Percentiles rank a stretch among this genome's conserved stretches.
These are phyloP conservation scores for Blastobotrys apis DNA, from an alignment of 1,139 yeast genomes.

Conservation along the genomic window DNA sequence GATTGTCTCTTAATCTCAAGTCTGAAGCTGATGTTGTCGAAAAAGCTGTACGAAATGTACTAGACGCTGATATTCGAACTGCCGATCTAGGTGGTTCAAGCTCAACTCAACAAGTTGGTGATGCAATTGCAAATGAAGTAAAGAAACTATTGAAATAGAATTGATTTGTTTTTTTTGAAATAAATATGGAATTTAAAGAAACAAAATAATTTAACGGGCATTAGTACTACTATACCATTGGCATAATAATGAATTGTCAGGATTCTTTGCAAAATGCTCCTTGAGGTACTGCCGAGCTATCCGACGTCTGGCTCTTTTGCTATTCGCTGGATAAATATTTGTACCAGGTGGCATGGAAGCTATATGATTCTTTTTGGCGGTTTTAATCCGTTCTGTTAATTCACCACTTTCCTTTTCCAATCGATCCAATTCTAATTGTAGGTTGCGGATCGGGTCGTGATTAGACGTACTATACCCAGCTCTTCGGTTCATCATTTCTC, in stretches of 20 bases:
- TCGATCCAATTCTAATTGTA: constrained; percentile 8
- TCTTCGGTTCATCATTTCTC: constrained; percentile 13
- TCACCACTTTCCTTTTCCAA: constrained; percentile 2
- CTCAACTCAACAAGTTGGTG: constrained; percentile 86
- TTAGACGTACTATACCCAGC: constrained; percentile 10
- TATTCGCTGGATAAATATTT: not conserved
- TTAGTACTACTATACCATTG: constrained; percentile 3
- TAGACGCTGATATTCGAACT: constrained; percentile 82
- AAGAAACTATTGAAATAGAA: constrained; percentile 45
- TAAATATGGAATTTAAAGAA: constrained; percentile 3
- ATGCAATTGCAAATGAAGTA: constrained; percentile 77
- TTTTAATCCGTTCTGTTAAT: not conserved
- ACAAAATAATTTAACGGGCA: not conserved
- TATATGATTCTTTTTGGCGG: constrained; percentile 1
- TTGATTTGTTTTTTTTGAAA: not conserved
- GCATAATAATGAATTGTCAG: constrained; percentile 5
- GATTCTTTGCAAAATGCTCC: constrained; percentile 5
- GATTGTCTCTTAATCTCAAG: constrained; percentile 74
- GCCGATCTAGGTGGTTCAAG: constrained; percentile 82
- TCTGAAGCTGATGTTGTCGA: constrained; percentile 88
- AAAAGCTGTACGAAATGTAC: constrained; percentile 75
- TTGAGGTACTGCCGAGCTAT: constrained; percentile 6
- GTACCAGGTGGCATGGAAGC: not conserved
- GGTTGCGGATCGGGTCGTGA: constrained; percentile 5
- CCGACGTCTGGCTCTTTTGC: not conserved